Conservation (phyloP, 306 rosid genomes). For the Rubus idaeus region DNA sequence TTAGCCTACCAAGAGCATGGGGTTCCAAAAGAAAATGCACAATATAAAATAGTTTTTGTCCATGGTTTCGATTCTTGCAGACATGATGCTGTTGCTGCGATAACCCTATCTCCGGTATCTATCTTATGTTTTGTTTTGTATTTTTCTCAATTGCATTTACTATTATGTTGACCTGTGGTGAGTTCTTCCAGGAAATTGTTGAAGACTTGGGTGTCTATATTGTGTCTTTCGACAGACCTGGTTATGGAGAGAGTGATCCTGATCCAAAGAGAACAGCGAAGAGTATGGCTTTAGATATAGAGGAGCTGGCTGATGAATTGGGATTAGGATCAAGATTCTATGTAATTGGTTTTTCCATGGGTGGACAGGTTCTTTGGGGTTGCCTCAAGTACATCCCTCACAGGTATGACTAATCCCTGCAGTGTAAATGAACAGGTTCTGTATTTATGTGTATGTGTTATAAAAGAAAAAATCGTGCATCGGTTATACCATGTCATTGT, state of each 20-base stretch:
- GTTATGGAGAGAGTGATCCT: constrained; percentile 96
- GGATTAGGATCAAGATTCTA: constrained; percentile 75
- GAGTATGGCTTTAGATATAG: constrained; percentile 75
- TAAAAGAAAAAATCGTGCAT: background rate
- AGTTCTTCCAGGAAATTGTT: constrained; percentile 48
- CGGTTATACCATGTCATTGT: background rate
- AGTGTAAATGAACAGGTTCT: background rate
- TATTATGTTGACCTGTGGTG: constrained; percentile 23
- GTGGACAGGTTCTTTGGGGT: constrained; percentile 81
- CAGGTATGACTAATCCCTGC: constrained; percentile 45
- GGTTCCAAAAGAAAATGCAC: constrained; percentile 61
- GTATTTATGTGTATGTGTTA: background rate
- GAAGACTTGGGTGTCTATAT: constrained; percentile 62
- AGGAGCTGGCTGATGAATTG: constrained; percentile 84
- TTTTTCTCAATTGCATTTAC: background rate
- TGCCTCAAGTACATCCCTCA: constrained; percentile 82
- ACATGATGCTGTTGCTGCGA: constrained; percentile 50
- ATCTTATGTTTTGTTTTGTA: background rate
- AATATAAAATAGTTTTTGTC: constrained; percentile 55
- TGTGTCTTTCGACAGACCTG: constrained; percentile 83
- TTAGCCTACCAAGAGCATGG: constrained; percentile 87
- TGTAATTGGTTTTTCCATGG: constrained; percentile 71
- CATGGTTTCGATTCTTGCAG: constrained; percentile 68
- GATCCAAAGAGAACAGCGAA: constrained; percentile 71
- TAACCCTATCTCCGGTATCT: constrained; percentile 58